Percentiles rank a stretch among this genome's conserved stretches.
Evolutionary conservation across 495 filamentous ascomycete genomes (phyloP).

Genomic region (Tuber aestivum): DNA sequence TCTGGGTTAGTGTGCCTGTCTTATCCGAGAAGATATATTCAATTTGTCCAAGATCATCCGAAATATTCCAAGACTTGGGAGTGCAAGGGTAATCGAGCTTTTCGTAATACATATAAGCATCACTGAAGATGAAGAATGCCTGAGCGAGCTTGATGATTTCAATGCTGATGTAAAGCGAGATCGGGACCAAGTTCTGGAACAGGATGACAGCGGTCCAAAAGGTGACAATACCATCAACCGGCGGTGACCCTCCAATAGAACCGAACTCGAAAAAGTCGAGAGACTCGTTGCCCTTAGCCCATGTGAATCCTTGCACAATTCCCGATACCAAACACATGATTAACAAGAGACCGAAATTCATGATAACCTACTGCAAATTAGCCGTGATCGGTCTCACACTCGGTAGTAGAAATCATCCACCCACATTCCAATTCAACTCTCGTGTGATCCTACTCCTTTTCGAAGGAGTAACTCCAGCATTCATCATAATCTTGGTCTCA

Average conservation of each 20-base stretch:
- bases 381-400: slow-evolving; percentile 2
- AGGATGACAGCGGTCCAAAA: slow-evolving; percentile 92
- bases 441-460: slow-evolving; percentile 86
- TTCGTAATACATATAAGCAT: slow-evolving; percentile 93
- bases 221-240: slow-evolving; percentile 83
- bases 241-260: slow-evolving; percentile 68
- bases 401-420: slow-evolving; percentile 14
- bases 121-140: slow-evolving; percentile 96
- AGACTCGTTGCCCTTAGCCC: slow-evolving; percentile 67
- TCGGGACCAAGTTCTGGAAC: slow-evolving; percentile 98
- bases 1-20: slow-evolving; percentile 95
- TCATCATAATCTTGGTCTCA: slow-evolving; percentile 99
- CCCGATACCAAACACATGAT: slow-evolving; percentile 82
- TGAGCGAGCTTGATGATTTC: slow-evolving; percentile 92
- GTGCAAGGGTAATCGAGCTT: slow-evolving; percentile 88
- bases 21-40: slow-evolving; percentile 99
- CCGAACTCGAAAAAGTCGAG: slow-evolving; percentile 80
- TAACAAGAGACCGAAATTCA: slow-evolving; percentile 89
- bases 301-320: slow-evolving; percentile 76
- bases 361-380: slow-evolving; percentile 50
- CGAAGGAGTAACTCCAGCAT: slow-evolving; percentile 91
- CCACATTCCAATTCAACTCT: slow-evolving; percentile 92
- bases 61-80: slow-evolving; percentile 98
- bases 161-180: slow-evolving; percentile 94
- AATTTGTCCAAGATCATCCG: slow-evolving; percentile 95